phyloP scores from a whole-genome alignment of 441 rosid species.

The Raphanus hybrid region DNA sequence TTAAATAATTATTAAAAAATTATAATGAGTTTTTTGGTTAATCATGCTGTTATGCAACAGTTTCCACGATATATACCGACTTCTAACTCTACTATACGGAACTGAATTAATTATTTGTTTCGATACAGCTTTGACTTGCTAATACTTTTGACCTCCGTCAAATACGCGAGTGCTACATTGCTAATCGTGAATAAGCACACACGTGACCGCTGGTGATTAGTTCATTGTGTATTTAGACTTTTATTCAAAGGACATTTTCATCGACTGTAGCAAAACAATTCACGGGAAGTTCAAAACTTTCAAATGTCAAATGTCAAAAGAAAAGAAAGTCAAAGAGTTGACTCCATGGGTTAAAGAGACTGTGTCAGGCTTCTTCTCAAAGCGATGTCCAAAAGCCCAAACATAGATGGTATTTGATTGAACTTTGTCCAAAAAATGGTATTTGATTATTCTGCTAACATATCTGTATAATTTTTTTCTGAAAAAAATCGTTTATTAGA shows the following conservation, averaged over 20 bases:
- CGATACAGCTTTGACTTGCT: too few species aligned
- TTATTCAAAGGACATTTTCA: constrained; percentile 9
- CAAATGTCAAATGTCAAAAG: constrained; percentile 28
- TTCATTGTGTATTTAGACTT: not conserved
- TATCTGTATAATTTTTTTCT: not conserved
- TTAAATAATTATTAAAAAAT: too few species aligned
- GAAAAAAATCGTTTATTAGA: not conserved
- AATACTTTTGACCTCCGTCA: too few species aligned
- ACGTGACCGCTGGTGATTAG: constrained; percentile 3
- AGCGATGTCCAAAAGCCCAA: not conserved
- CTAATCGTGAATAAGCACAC: not conserved
- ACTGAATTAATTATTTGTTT: too few species aligned
- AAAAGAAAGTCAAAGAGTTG: constrained; percentile 35
- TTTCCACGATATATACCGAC: too few species aligned
- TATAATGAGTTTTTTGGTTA: too few species aligned
- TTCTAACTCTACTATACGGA: too few species aligned
- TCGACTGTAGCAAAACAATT: constrained; percentile 19
- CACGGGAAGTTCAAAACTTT: constrained; percentile 33
- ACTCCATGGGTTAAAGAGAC: constrained; percentile 39
- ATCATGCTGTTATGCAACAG: too few species aligned
- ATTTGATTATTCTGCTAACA: not conserved
- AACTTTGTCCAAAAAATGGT: too few species aligned
- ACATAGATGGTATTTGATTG: not conserved
- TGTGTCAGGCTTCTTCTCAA: constrained; percentile 25
- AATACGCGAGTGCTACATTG: not conserved